Percentiles rank a stretch among this genome's conserved stretches.
phyloP scores from a whole-genome alignment of 139 green algal species.

The Closterium sp. region DNA sequence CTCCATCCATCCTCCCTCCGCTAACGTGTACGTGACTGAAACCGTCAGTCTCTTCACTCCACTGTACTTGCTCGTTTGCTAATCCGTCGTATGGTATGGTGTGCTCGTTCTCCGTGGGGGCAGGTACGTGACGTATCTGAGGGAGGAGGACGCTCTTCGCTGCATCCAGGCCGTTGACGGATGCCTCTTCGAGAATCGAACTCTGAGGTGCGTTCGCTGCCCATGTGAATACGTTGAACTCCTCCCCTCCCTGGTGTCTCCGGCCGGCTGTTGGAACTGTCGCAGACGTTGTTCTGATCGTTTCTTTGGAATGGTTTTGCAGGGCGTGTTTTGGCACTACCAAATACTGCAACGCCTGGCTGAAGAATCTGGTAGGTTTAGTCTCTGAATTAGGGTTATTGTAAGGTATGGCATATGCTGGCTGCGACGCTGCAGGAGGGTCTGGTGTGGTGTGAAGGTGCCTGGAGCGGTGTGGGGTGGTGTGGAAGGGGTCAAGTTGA shows the following conservation, averaged over 20 bases:
- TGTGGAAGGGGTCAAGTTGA: no score
- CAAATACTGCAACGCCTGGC: slow-evolving; percentile 95
- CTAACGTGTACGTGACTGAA: slow-evolving; percentile 35
- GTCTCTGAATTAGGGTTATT: background rate
- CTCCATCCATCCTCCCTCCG: background rate
- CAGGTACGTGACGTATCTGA: slow-evolving; percentile 83
- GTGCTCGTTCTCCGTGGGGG: background rate
- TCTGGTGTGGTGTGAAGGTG: no score
- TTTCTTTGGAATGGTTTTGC: background rate
- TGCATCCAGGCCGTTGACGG: slow-evolving; percentile 84
- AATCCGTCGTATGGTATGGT: no score
- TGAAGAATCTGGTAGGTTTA: slow-evolving; percentile 68
- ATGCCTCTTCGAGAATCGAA: slow-evolving; percentile 60
- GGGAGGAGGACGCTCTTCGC: slow-evolving; percentile 69
- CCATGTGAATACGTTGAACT: no score
- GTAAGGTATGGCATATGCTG: background rate
- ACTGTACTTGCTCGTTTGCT: no score
- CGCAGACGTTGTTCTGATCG: background rate
- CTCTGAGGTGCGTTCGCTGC: slow-evolving; percentile 53
- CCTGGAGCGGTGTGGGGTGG: no score
- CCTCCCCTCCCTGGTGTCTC: no score
- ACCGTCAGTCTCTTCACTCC: no score
- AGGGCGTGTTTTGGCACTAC: slow-evolving; percentile 90
- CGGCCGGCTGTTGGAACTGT: background rate
- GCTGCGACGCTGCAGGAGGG: background rate